These are phyloP conservation scores for Tephrocybe sp. DNA, from an alignment of 768 basidiomycete species.

Conservation along the genomic window DNA sequence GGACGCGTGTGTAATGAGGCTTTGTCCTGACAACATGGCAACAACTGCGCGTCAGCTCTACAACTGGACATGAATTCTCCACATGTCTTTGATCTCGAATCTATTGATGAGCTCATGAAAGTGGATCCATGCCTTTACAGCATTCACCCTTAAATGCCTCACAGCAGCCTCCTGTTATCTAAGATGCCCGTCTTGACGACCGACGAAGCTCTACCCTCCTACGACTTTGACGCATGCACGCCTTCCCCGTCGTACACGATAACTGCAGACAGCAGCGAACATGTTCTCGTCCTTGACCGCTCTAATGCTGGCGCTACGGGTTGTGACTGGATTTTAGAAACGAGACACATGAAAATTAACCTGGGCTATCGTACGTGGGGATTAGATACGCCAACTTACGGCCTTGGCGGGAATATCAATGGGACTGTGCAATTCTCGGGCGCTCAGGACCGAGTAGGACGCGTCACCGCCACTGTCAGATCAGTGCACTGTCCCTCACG, in stretches of 20 bases:
- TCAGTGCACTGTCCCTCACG: background rate
- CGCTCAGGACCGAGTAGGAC: slow-evolving; percentile 32
- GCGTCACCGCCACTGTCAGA: slow-evolving; percentile 37
- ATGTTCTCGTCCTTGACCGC: slow-evolving; percentile 31
- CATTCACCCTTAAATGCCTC: background rate
- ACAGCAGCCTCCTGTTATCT: background rate
- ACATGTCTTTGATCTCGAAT: background rate
- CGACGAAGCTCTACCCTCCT: slow-evolving; percentile 10
- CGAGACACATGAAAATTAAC: slow-evolving; percentile 37
- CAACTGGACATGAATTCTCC: background rate
- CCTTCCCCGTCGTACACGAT: slow-evolving; percentile 25
- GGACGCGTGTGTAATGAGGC: background rate
- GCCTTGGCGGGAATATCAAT: slow-evolving; percentile 37
- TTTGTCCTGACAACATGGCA: background rate
- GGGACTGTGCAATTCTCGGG: slow-evolving; percentile 34
- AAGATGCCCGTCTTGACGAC: background rate
- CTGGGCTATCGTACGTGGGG: slow-evolving; percentile 39
- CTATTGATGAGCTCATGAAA: background rate
- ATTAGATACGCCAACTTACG: slow-evolving; percentile 38
- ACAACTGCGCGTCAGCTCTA: background rate
- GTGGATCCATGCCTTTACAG: slow-evolving; percentile 2
- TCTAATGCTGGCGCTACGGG: slow-evolving; percentile 23
- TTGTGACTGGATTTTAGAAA: slow-evolving; percentile 35
- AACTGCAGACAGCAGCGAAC: slow-evolving; percentile 28
- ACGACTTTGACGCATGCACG: slow-evolving; percentile 8